Percentiles rank a stretch among this genome's conserved stretches.
These are phyloP conservation scores for Stagonosporopsis chrysanthemi DNA, from an alignment of 2,329 filamentous ascomycete species.

Conservation along the genomic window DNA sequence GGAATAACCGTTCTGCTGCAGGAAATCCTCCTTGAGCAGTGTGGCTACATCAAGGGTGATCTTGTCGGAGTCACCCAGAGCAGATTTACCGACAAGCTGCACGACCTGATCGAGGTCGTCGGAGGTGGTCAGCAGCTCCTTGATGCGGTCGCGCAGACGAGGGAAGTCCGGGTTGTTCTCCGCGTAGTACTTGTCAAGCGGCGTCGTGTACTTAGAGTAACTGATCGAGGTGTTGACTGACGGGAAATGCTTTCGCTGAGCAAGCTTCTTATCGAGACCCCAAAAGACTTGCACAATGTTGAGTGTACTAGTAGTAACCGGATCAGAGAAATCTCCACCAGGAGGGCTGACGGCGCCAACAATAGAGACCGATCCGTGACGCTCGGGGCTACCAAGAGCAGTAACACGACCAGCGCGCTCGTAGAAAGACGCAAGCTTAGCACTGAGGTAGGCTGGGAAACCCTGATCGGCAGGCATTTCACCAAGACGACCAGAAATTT, in stretches of 20 bases:
- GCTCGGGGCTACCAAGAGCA: slow-evolving; percentile 85
- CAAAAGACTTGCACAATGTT: slow-evolving; percentile 99
- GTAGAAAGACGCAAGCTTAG: slow-evolving; percentile 98
- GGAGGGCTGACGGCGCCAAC: slow-evolving; percentile 97
- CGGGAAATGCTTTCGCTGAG: slow-evolving; percentile 98
- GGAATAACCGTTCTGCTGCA: slow-evolving; percentile 99
- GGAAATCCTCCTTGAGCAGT: slow-evolving; percentile 96
- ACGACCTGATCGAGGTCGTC: slow-evolving; percentile 99
- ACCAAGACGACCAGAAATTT: slow-evolving; percentile 96
- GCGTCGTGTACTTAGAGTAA: slow-evolving; percentile 94
- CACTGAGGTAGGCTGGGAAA: slow-evolving; percentile 96
- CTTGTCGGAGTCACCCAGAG: slow-evolving; percentile 95
- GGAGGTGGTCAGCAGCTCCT: slow-evolving; percentile 90
- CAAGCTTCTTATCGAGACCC: slow-evolving; percentile 99
- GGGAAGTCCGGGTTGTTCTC: slow-evolving; percentile 95
- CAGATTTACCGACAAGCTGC: slow-evolving; percentile 96
- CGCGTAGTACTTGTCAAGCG: slow-evolving; percentile 92
- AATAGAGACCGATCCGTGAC: slow-evolving; percentile 92
- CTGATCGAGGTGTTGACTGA: slow-evolving; percentile 94
- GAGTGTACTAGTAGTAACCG: slow-evolving; percentile 90
- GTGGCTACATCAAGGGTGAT: slow-evolving; percentile 93
- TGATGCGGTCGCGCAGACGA: slow-evolving; percentile 88
- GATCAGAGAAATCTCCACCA: slow-evolving; percentile 98
- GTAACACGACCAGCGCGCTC: slow-evolving; percentile 92
- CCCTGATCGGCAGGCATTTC: slow-evolving; percentile 99